Conservation (phyloP, 768 basidiomycete species). For the Coprinopsis marcescibilis region DNA sequence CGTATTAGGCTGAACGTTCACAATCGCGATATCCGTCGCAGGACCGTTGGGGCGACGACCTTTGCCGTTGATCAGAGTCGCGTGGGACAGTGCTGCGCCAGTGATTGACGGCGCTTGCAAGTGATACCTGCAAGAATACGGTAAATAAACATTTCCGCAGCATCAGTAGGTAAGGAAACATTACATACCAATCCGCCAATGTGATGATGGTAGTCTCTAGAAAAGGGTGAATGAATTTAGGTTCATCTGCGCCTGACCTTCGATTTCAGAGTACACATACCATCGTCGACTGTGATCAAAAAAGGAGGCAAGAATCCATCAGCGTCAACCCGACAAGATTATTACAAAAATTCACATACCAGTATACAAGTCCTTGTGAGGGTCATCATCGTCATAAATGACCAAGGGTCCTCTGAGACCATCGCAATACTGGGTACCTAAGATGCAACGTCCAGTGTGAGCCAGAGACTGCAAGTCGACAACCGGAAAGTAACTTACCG, state of each 20-base stretch:
- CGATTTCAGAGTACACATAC: neutral
- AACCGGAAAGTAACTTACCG: too few relatives aligned
- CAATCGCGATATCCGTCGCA: constrained; percentile 31
- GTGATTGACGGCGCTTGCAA: constrained; percentile 18
- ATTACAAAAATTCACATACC: constrained; percentile 6
- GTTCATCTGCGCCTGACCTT: neutral
- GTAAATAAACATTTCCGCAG: too few relatives aligned
- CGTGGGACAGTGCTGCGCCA: constrained; percentile 22
- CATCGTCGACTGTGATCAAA: neutral
- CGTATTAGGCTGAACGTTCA: constrained; percentile 33
- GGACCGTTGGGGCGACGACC: constrained; percentile 44
- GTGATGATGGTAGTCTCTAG: constrained; percentile 41
- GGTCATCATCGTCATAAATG: constrained; percentile 37
- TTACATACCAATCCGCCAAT: constrained; percentile 40
- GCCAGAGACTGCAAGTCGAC: neutral
- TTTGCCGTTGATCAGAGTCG: constrained; percentile 49
- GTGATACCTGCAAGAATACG: too few relatives aligned
- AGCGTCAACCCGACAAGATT: neutral
- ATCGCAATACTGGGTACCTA: constrained; percentile 50
- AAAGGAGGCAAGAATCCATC: neutral
- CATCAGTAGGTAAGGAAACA: neutral
- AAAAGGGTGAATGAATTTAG: constrained; percentile 7
- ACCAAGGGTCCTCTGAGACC: constrained; percentile 46
- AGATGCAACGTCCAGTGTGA: neutral
- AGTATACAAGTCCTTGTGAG: constrained; percentile 23